Evolutionary conservation across 345 rosid species (phyloP), one percentile per base, ranked within the genome.

Genomic region (Pseudoturritis turrita): DNA sequence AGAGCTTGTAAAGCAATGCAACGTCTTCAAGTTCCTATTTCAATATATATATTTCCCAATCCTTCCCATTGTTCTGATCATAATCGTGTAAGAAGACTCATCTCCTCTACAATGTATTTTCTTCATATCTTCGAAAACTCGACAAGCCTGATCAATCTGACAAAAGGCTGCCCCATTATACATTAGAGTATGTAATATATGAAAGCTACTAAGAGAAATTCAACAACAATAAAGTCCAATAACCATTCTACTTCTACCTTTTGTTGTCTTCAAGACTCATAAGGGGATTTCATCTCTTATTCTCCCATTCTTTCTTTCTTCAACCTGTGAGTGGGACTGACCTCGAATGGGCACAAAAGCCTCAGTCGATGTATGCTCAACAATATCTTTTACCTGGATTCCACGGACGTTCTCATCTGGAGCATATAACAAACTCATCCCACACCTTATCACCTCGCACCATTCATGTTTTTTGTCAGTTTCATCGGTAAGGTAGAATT

Each of bases 91-190:
- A 0, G 96, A 80, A 46, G 89, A 91, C 61, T 84, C 89, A 72
- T 94, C 96, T 57, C 89, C 88, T 74, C 83, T 83, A 75, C 92
- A 86, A 65, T 81, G 79, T 51, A 73, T 83, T 74, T 36, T 73
- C 69, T 84, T 94, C 97, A 94, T 94, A 75, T 91, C 97, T 14
- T 86, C 84, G 64, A 89, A 89, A 65, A 91, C 89, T 84, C 65
- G 82, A 64, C 79, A 79, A 19, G 84, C 95, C 81, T 82, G 85
- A 40, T 85, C 88, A 75, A 84, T 87, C 97, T 94, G 84, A 68
- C 83, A 81, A 80, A 76, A 79, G 49, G 58, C 90, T 84, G 89
- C 77, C 86, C 75, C 88, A 93, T 90, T 81, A 60, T 62, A 87
- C 83, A 80, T 43, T 33, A 10, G 31, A 40, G 17, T 55, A 55